Evolutionary conservation across 75 land plant species (phyloP), one percentile per base, ranked within the genome.

Genomic region (Picea sitchensis): DNA sequence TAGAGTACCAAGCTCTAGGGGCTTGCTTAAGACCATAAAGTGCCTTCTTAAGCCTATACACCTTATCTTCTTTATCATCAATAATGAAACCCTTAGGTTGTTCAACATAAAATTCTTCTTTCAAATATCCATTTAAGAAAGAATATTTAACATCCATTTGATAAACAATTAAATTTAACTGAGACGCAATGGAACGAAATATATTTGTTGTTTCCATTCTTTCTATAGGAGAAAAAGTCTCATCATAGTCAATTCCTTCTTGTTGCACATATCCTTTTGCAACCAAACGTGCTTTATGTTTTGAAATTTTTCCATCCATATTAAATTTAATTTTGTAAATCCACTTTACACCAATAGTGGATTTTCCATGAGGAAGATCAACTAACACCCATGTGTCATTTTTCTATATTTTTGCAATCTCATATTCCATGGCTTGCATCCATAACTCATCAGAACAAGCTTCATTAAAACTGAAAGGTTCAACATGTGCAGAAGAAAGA

Each of bases 11-110:
- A 9, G 62, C 61, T 8, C 82, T 44, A 15, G 82, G 82, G 18
- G 79, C 75, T 80, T 80, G 76, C 14, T 80, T 84, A 0, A 84
- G 34, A 1, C 80, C 79, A 63, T 80, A 84, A 21, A 84, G 75
- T 17, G 79, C 78, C 38, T 68, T 65, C 3, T 73, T 57, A 1
- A 80, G 30, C 47, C 51, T 26, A 61, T 77, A 81, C 0, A 84
- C 82, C 38, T 63, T 21, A 26, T 84, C 77, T 60, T 84, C 61
- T 36, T 79, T n/a, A 4, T 72, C 82, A 3, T 75, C 0, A 7
- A 31, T 2, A 2, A 38, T 51, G 60, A 80, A 84, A 2, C 82
- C 79, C 18, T 73, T 63, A 38, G 65, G 76, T 47, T 80, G 81
- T 0, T 79, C 75, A 69, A 79, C 60, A 58, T 79, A 68, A 7